These are phyloP conservation scores for Alloteropsis angusta DNA, from an alignment of 202 grass and related monocot species.

Conservation along the genomic window DNA sequence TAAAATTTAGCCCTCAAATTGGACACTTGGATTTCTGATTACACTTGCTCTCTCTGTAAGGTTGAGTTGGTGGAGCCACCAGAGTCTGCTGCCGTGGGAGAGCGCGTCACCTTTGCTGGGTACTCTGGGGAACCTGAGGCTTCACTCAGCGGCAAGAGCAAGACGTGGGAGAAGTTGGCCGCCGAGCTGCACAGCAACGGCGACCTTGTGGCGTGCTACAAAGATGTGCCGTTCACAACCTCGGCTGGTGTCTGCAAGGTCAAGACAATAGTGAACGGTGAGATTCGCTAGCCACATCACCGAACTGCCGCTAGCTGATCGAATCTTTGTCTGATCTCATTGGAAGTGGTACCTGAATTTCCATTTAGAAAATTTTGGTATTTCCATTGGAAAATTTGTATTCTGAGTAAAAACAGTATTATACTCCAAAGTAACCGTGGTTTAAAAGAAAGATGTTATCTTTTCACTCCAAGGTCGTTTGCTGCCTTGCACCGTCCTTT, in stretches of 20 bases:
- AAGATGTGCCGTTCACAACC: slow-evolving; percentile 61
- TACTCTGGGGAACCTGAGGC: slow-evolving; percentile 61
- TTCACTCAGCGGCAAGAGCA: slow-evolving; percentile 66
- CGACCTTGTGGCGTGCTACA: slow-evolving; percentile 67
- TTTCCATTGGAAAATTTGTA: neutral
- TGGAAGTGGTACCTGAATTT: neutral
- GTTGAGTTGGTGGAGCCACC: slow-evolving; percentile 90
- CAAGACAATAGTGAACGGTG: slow-evolving; percentile 58
- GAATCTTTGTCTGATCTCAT: neutral
- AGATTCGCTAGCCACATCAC: slow-evolving; percentile 43
- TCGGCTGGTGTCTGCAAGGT: slow-evolving; percentile 68
- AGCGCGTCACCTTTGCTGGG: slow-evolving; percentile 58
- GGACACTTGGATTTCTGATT: neutral
- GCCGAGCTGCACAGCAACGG: slow-evolving; percentile 58
- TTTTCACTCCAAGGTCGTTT: neutral
- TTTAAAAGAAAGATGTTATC: neutral
- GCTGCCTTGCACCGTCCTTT: neutral
- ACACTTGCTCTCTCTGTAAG: slow-evolving; percentile 5
- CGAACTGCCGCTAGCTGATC: neutral
- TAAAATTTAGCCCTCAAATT: neutral
- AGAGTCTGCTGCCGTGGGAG: slow-evolving; percentile 46
- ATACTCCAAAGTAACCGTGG: neutral
- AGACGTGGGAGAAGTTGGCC: slow-evolving; percentile 81
- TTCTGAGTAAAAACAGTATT: neutral
- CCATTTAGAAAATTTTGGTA: slow-evolving; percentile 4